Conservation (phyloP, 148 eudicot genomes). For the Pharnaceum exiguum region DNA sequence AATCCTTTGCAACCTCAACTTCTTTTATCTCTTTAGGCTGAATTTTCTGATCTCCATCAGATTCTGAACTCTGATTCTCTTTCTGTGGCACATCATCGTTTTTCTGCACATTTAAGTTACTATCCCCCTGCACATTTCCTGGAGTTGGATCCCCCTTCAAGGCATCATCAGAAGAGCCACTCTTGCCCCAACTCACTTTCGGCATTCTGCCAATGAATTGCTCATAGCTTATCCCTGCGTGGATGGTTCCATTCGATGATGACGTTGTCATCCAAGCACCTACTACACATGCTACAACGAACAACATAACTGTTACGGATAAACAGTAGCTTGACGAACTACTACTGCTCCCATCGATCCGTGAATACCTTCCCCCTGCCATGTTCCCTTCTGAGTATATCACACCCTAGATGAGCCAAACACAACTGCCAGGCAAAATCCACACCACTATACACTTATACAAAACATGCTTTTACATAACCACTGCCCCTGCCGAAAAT, state of each 20-base stretch:
- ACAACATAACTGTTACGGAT: constrained; percentile 28
- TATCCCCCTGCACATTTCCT: constrained; percentile 7
- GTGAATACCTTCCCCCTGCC: constrained; percentile 52
- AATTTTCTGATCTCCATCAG: constrained; percentile 17
- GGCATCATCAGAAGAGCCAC: constrained; percentile 25
- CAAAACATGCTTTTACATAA: too few relatives aligned
- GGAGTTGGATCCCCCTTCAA: constrained; percentile 18
- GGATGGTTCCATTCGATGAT: constrained; percentile 38
- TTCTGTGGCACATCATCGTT: constrained; percentile 5
- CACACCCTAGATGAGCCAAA: too few relatives aligned
- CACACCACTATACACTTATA: too few relatives aligned
- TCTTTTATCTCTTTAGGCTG: constrained; percentile 22
- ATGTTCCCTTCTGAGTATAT: too few relatives aligned
- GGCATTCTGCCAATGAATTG: constrained; percentile 27
- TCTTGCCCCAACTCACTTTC: constrained; percentile 13
- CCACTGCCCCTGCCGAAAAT: too few relatives aligned
- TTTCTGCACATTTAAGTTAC: constrained; percentile 3
- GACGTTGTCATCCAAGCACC: constrained; percentile 62
- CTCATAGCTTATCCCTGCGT: constrained; percentile 19
- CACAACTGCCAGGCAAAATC: too few relatives aligned
- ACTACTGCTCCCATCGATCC: constrained; percentile 45
- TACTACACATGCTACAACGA: constrained; percentile 49
- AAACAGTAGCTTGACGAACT: constrained; percentile 39
- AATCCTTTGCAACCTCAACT: constrained; percentile 22
- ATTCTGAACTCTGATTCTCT: constrained; percentile 17